Base-by-base conservation (phyloP, 345 rosid genomes). In the Eucalyptus cladocalyx region DNA sequence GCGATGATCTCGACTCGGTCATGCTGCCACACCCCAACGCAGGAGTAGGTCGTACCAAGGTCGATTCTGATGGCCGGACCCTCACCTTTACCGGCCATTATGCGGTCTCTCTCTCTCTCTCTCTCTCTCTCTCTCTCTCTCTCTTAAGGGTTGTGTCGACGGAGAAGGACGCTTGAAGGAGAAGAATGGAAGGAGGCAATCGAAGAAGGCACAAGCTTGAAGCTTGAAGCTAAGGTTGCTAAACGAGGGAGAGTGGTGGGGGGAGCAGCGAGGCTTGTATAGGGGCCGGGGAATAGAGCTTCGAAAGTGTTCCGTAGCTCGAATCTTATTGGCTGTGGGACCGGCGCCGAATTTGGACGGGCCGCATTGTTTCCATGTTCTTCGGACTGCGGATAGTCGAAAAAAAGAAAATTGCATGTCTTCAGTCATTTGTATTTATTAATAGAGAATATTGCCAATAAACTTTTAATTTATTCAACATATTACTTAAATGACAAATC, bases 71-170 rank as follows among this genome's bases (percentile, higher is more conserved):
- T 92, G 18, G 92, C 92, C 7, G 86, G 93, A 9, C 90, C 93
- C 81, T 92, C 94, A 53, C 94, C 94, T 65, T 92, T 90, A 6
- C 93, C 93, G 5, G 93, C 93, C 94, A 92, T 92, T 43, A 28
- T 87, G 88, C 81, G 17, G 47, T 26, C 40, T n/a, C 48, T 16
- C 72, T 50, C 49, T 54, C 86, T 43, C 51, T 26, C 86, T 23
- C 53, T 23, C 47, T 40, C 42, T 14, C 51, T 45, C 86, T 7
- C 65, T 5, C n/a, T 26, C 69, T 62, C 69, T 60, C 32, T 6
- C 37, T n/a, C 19, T 60, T 11, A 30, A 62, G 56, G 23, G 40
- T 9, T 30, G 26, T 18, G 23, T 50, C 87, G 87, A 47, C 87
- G 87, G 17, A 28, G 37, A n/a, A 65, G 40, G 76, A 65, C 34